These are phyloP conservation scores for Penicillium simplicissimum DNA, from an alignment of 495 filamentous ascomycete species.

Conservation along the genomic window DNA sequence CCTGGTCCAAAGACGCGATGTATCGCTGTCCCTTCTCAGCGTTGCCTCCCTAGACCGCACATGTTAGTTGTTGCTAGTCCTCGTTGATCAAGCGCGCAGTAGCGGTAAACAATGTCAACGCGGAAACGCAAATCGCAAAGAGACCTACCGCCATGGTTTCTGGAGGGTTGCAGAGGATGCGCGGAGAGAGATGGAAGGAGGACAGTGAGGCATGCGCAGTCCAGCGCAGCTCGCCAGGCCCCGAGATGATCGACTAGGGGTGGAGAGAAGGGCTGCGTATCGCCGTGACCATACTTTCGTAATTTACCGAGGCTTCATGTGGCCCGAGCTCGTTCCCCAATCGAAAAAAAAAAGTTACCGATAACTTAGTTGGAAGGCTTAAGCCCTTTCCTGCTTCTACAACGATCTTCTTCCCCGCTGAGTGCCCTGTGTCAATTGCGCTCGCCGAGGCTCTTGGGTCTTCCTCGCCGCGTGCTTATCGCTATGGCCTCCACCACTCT, in stretches of 20 bases:
- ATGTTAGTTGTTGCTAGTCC: constrained; percentile 25
- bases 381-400: constrained; percentile 7
- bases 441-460: background rate
- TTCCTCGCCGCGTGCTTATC: background rate
- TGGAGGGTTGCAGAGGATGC: constrained; percentile 17
- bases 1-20: constrained; percentile 75
- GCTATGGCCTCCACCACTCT: constrained; percentile 40
- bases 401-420: background rate
- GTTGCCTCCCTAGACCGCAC: constrained; percentile 43
- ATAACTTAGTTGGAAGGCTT: constrained; percentile 18
- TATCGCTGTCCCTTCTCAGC: constrained; percentile 76
- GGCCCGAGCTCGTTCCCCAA: constrained; percentile 21
- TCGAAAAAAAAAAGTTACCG: constrained; percentile 26
- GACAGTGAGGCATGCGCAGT: constrained; percentile 13
- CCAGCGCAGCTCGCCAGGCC: constrained; percentile 9
- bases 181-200: constrained; percentile 28
- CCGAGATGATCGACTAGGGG: constrained; percentile 29
- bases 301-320: constrained; percentile 42
- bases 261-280: constrained; percentile 23
- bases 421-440: constrained; percentile 4
- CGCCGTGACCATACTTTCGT: constrained; percentile 20
- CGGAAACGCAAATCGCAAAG: background rate
- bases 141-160: constrained; percentile 44
- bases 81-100: background rate
- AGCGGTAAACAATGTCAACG: background rate